These are phyloP conservation scores for Polyplosphaeria fusca DNA, from an alignment of 495 filamentous ascomycete genomes.

Conservation along the genomic window DNA sequence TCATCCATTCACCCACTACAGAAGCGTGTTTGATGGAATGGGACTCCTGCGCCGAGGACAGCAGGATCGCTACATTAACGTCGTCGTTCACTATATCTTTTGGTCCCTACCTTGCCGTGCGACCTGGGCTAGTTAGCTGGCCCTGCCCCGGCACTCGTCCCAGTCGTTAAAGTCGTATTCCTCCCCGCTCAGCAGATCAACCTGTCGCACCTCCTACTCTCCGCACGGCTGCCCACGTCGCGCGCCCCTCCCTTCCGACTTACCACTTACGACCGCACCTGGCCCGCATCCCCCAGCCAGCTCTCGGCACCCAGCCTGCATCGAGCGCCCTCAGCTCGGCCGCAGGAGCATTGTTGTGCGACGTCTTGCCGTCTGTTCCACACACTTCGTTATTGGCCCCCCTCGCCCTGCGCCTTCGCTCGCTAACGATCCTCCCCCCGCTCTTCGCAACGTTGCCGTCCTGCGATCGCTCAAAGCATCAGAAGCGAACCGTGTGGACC, in stretches of 20 bases:
- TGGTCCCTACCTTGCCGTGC: conserved; percentile 15
- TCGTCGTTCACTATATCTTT: conserved; percentile 19
- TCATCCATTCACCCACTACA: conserved; percentile 18
- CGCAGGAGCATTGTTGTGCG: conserved; percentile 18
- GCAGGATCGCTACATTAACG: conserved; percentile 25
- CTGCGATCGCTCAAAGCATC: conserved; percentile 24
- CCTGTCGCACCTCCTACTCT: conserved; percentile 27
- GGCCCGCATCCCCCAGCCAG: conserved; percentile 6
- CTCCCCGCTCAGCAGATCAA: conserved; percentile 32
- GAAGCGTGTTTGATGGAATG: conserved; percentile 14
- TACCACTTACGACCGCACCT: background rate
- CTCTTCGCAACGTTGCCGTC: conserved; percentile 16
- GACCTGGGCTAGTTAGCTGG: conserved; percentile 3
- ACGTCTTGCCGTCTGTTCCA: conserved; percentile 14
- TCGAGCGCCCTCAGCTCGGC: background rate
- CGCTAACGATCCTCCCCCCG: conserved; percentile 25
- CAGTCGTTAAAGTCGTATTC: conserved; percentile 32
- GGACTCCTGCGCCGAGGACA: conserved; percentile 7
- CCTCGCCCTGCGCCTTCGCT: conserved; percentile 9
- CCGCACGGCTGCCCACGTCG: conserved; percentile 22
- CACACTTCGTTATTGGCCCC: conserved; percentile 16
- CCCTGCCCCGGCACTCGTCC: conserved; percentile 28
- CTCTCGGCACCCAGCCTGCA: conserved; percentile 1
- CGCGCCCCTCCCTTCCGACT: background rate
- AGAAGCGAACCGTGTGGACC: conserved; percentile 15